Percentiles rank a stretch among this genome's conserved stretches.
Conservation (phyloP, 176 grass and related monocot genomes). For the Puccinellia tenuiflora region DNA sequence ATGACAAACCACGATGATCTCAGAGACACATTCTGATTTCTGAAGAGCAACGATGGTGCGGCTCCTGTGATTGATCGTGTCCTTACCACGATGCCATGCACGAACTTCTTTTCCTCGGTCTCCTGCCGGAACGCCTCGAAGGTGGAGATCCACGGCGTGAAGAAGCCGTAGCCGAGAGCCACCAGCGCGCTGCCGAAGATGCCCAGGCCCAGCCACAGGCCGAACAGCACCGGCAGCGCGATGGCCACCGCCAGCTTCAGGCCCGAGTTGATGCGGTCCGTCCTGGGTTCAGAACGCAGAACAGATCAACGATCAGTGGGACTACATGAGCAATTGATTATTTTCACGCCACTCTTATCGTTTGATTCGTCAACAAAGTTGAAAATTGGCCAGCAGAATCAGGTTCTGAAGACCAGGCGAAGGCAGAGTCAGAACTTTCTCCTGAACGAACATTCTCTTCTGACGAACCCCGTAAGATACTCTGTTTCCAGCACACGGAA, state of each 20-base stretch:
- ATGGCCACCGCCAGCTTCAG: conserved; percentile 62
- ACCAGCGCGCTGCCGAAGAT: conserved; percentile 77
- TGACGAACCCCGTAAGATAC: neutral
- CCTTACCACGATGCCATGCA: conserved; percentile 69
- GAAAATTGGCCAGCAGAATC: neutral
- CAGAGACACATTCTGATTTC: neutral
- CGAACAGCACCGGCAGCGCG: conserved; percentile 64
- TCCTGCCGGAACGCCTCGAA: conserved; percentile 94
- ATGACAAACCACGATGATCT: neutral
- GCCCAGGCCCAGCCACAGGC: conserved; percentile 66
- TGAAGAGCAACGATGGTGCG: too few relatives aligned
- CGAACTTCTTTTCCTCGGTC: conserved; percentile 61
- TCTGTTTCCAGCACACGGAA: neutral
- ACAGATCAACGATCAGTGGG: neutral
- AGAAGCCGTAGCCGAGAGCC: conserved; percentile 81
- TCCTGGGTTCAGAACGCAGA: conserved; percentile 50
- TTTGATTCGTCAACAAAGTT: neutral
- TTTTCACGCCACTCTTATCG: neutral
- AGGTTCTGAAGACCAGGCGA: neutral
- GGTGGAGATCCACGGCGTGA: conserved; percentile 91
- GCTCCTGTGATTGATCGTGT: too few relatives aligned
- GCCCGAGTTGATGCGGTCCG: conserved; percentile 56
- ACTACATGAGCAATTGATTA: neutral
- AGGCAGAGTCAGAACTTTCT: neutral
- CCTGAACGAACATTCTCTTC: neutral